Evolutionary conservation across 768 basidiomycete genomes (phyloP), one percentile per base, ranked within the genome.

Genomic region (Lactarius pseudohatsudake): DNA sequence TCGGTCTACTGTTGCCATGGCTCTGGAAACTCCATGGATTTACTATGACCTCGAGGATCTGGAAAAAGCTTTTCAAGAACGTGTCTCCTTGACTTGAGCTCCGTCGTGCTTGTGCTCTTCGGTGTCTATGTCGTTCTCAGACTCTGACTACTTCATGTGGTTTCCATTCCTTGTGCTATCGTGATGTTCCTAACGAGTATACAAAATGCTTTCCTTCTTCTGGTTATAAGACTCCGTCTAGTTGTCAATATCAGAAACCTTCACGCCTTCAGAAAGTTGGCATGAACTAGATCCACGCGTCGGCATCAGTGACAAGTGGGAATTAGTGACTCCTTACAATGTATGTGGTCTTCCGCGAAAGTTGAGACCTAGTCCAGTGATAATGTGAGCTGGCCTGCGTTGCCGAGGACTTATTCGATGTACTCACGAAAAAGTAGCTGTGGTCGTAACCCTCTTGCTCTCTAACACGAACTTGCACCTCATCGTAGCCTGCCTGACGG

Each of bases 371-470:
- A 59, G 45, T 18, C 18, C 55, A 10, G 55, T 20, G 45, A 34
- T 3, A 40, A 57, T 55, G 34, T 62, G 30, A 67, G 61, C 34
- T 41, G 20, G 40, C 26, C 11, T 55, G 3, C 47, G 43, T 53
- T 32, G 22, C 8, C 11, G 22, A 54, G 6, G 20, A n/a, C 34
- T 22, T 16, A 15, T 13, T 22, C 53, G 45, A 41, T 56, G 34
- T 30, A 43, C 81, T 70, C 72, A 89, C 94, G 73, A 96, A 97
- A 77, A 88, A 96, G 75, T 96, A 96, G 61, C 87, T 87, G 74
- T 94, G 91, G 72, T 96, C 93, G 73, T 96, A 96, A 32, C 87
- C 92, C 59, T 88, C 87, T 55, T 95, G 92, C 66, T 83, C 81
- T 69, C 91, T 82, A 26, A 97, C 90, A 54, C 85, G 79, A 8